Evolutionary conservation across 2,329 filamentous ascomycete genomes (phyloP), one percentile per base, ranked within the genome.

Genomic region (Xylariaceae sp.): DNA sequence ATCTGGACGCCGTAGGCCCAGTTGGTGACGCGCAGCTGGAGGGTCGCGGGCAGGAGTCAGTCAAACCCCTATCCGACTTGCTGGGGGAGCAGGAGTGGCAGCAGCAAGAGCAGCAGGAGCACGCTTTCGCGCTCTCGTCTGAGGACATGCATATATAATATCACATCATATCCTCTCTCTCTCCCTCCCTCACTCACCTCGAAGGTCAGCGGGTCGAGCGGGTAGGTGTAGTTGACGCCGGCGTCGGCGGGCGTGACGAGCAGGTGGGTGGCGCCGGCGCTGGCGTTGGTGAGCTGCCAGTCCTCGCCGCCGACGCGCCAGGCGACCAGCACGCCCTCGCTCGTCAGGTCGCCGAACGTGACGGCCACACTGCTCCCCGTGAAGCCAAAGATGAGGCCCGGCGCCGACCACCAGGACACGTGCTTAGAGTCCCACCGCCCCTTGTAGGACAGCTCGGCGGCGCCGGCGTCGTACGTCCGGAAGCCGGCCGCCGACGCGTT

Each of bases 271-370:
- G 61, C 61, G 17, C 65, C 63, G 0, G 66, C 63, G 2, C 72
- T 77, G 29, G 79, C 66, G 45, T 80, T 79, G 21, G 72, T 75
- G 46, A 78, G 71, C 36, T 63, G 58, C 75, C 75, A 80, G 47
- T 77, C 74, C 32, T 73, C 63, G 3, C 71, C 72, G 25, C 63
- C 63, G 17, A 77, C 60, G n/a, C 73, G 67, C 50, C 75, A 79
- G 5, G 66, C 74, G 19, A 80, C 55, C 2, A 79, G 59, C 10
- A 69, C 68, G 11, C 59, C 61, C 33, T 64, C 52, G 11, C 59
- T 60, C 8, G 72, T 75, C 25, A 63, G 52, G 26, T 65, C 55
- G n/a, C 72, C 72, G 38, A 76, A 75, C 14, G 60, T 67, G 29
- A 75, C 58, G 19, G 70, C 71, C 8, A 75, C 64, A 10, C 63